Percentiles rank a stretch among this genome's conserved stretches.
These are phyloP conservation scores for Colletotrichum higginsianum DNA, from an alignment of 2,329 filamentous ascomycete genomes.

Conservation along the genomic window DNA sequence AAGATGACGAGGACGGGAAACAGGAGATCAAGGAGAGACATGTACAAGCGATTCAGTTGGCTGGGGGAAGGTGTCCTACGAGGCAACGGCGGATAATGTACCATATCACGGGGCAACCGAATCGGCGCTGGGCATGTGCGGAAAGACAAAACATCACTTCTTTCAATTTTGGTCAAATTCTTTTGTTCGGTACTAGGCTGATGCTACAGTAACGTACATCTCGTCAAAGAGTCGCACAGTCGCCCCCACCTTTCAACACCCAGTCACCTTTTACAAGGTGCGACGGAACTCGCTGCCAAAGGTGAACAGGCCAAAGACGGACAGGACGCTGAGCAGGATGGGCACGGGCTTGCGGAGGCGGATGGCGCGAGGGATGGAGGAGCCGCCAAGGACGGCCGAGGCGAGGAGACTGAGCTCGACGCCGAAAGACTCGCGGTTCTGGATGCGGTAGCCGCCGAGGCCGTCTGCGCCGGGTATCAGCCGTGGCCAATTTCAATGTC, in stretches of 20 bases:
- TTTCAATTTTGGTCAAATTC: background rate
- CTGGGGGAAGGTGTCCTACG: background rate
- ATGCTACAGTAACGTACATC: conserved; percentile 5
- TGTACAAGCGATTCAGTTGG: background rate
- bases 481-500: background rate
- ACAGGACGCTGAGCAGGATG: conserved; percentile 82
- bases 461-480: conserved; percentile 67
- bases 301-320: conserved; percentile 82
- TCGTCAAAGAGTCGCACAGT: conserved; percentile 3
- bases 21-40: background rate
- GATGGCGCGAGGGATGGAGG: conserved; percentile 88
- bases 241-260: background rate
- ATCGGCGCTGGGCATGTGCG: too few species aligned
- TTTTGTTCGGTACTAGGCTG: background rate
- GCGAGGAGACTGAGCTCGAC: conserved; percentile 91
- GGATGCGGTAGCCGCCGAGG: conserved; percentile 85
- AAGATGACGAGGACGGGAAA: background rate
- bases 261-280: conserved; percentile 51
- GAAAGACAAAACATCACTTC: background rate
- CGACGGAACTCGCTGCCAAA: conserved; percentile 80
- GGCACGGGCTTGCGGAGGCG: conserved; percentile 89
- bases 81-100: conserved; percentile 12
- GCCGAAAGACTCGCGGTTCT: conserved; percentile 82
- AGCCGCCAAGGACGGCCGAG: conserved; percentile 86
- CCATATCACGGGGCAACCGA: background rate